Evolutionary conservation across 2,329 filamentous ascomycete species (phyloP), one percentile per base, ranked within the genome.

Genomic region (Mycosphaerelloides madeirae): DNA sequence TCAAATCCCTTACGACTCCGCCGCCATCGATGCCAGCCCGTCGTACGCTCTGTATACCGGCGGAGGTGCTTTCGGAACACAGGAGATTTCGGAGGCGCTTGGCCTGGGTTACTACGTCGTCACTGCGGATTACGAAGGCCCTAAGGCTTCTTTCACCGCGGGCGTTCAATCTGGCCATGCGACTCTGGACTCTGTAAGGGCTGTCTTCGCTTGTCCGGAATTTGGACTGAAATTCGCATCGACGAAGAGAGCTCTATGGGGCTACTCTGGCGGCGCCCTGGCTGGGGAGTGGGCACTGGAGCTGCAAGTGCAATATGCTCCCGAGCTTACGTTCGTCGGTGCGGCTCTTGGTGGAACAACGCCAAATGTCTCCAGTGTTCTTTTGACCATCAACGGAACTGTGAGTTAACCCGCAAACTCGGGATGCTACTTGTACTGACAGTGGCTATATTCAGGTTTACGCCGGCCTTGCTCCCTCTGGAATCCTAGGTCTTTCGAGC

Each of bases 191-290:
- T 60, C 61, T 2, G 55, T 74, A 1, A 67, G 73, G 9, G 71
- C 71, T 3, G 64, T 68, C 1, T 50, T 71, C 11, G 48, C 56
- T 3, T 25, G 22, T 25, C 56, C 50, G 12, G 55, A 52, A 2
- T 54, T 56, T 16, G 57, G 54, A 6, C 44, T 59, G 6, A 37
- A 40, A 3, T 11, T 47, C 2, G 49, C 52, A 29, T 43, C 46
- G 7, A 53, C 52, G 1, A 43, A 46, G 2, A 55, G 61, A 12
- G 61, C 69, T 0, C 54, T 59, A 49, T 79, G 75, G 74, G 78
- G 78, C 0, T 80, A 79, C 54, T 77, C 73, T 0, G 78, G 78
- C 2, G 77, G 77, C 3, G 69, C 70, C 2, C 49, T 79, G 14
- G 75, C 76, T 0, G 72, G 65, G 2, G 74, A 73, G 22, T 76